These are phyloP conservation scores for Backusella psychrophila DNA, from an alignment of 192 early-diverging fungal species.

Conservation along the genomic window DNA sequence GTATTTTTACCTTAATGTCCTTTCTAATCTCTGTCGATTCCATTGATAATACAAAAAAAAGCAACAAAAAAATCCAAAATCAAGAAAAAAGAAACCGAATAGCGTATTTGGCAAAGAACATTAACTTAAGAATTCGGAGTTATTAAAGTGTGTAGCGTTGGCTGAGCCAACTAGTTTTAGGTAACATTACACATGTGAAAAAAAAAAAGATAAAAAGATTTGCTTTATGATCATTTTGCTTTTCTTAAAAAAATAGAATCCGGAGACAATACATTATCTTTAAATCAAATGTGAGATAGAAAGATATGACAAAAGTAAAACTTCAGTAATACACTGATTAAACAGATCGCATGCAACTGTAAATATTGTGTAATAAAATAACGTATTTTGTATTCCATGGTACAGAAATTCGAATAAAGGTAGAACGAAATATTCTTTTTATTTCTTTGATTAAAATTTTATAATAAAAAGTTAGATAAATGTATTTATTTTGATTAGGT, in stretches of 20 bases:
- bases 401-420: not conserved
- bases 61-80: not conserved
- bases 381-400: not conserved
- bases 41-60: not conserved
- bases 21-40: not conserved
- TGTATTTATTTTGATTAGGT: not conserved
- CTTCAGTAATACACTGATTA: not conserved
- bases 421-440: not conserved
- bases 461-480: not conserved
- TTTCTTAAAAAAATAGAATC: not conserved
- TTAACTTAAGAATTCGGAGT: not conserved
- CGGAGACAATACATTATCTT: not conserved
- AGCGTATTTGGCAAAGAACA: not conserved
- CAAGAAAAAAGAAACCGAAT: no score
- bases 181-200: not conserved
- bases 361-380: not conserved
- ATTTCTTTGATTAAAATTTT: not conserved
- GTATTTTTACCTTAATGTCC: not conserved
- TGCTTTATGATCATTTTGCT: not conserved
- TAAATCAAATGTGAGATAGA: not conserved
- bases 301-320: not conserved
- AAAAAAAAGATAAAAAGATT: not conserved
- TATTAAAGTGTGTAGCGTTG: not conserved
- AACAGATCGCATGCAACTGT: not conserved
- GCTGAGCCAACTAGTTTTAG: not conserved